Evolutionary conservation across 306 rosid species (phyloP), one percentile per base, ranked within the genome.

Genomic region (Boehmeria nivea): DNA sequence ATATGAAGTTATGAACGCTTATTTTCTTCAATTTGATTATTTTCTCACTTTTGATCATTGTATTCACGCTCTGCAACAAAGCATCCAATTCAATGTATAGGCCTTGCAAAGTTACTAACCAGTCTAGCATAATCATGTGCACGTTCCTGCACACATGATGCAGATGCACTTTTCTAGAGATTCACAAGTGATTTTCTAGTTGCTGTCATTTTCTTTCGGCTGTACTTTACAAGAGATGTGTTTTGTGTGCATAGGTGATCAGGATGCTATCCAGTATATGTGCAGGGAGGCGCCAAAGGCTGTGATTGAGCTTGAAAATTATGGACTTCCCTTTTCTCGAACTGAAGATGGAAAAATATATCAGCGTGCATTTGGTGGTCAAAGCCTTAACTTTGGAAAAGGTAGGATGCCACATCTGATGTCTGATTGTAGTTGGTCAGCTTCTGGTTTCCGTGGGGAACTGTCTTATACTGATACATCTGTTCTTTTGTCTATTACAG

Each of bases 311-410:
- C 88, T 84, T 50, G 96, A 88, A 69, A 84, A 84, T 74, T 88
- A 88, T 72, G 96, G 96, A 47, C 65, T 88, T 36, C 96, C 96
- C 54, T 88, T 88, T 74, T 88, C 90, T 59, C 69, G 86, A 56
- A 88, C 96, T 22, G 94, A 88, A 70, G 94, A 82, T 39, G 94
- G 96, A 64, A 88, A 47, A 78, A 88, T 88, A 61, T 88, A 88
- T 65, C 90, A 88, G 75, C 97, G 97, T 34, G 97, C 95, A 37
- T 89, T 89, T 81, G 97, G 97, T 45, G 97, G 97, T 60, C 97
- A 89, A 61, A 89, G 97, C 68, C 89, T 89, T 31, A 74, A 89
- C 78, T 89, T 77, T 54, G 97, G 97, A 75, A 86, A 81, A 78
- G 97, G 97, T 86, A 58, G 15, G 40, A 47, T 13, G 51, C 37